Base-by-base conservation (phyloP, 495 filamentous ascomycete genomes). In the Clohesyomyces aquaticus region DNA sequence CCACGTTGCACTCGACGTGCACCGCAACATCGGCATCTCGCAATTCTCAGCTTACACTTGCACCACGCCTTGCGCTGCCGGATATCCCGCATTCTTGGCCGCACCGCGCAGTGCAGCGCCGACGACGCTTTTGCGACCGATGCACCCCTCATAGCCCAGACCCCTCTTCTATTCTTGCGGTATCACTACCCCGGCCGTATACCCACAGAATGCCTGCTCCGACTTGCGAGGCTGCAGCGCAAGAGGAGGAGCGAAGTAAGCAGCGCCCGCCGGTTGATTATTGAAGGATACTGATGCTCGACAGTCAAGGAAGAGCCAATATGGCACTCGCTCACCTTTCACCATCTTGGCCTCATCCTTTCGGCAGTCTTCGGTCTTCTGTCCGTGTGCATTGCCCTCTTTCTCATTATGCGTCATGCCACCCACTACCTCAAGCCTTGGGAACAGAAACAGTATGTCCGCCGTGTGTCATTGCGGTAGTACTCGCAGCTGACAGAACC, bases 371-470 rank as follows among this genome's bases (percentile, higher is more conserved):
- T 82, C 49, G 80, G 83, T 2, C 59, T 83, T n/a, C 68, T 88
- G 38, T 77, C 86, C 25, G 76, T 82, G 26, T 35, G 82, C 53
- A 72, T 85, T 18, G 83, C 85, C 35, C 73, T 85, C 47, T 86
- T 78, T 71, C 75, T 96, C 52, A 90, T 95, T 67, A 82, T 85
- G 77, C 80, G 79, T 68, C 91, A 96, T 83, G 88, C 89, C 21
- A 82, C 81, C 8, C 89, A 95, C 76, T 96, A 95, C 77, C 87
- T 88, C 54, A 88, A 88, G 71, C 90, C 91, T 16, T 78, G 81
- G 63, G 88, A 96, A 75, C 91, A 96, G 71, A 87, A 85, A 74
- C 91, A 96, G 84, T 84, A 75, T 53, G 80, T 77, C 53, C 4
- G 28, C 46, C 12, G 26, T 21, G n/a, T 9, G 27, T 16, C 32